Base-by-base conservation (phyloP, 1,284 basidiomycete genomes). In the Apiotrichum laibachii region DNA sequence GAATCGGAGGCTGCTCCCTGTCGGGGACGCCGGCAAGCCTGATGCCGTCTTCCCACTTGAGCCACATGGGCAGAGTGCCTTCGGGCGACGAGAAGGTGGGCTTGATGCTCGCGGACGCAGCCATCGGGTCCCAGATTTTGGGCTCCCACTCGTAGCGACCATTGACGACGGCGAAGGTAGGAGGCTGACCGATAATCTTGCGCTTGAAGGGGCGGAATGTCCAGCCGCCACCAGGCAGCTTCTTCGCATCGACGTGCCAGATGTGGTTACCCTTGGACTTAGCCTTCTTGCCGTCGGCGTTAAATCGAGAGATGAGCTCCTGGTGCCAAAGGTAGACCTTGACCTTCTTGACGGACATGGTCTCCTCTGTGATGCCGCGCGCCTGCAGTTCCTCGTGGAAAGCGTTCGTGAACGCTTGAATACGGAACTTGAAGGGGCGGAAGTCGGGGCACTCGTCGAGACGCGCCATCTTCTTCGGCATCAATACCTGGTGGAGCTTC, bases 181-280 rank as follows among this genome's bases (percentile, higher is more conserved):
- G 86, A 15, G 91, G 89, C 11, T 82, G 82, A 15, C 90, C 90
- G 40, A 91, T 88, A 57, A 97, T 85, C 75, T 88, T 88, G 56
- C 92, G 86, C 69, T 88, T 82, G 80, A 98, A 98, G 19, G 92
- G 88, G 54, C 92, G 85, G 80, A 99, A 99, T 53, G 87, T 83
- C 93, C 95, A 99, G 57, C 84, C 81, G 40, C 87, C 86, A 40
- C 90, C 88, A 0, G 79, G 78, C 35, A 82, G 66, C 72, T 93
- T 97, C 79, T 88, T 92, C 19, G 93, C 96, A 69, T 98, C 92
- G 52, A 99, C 89, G 72, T 94, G 95, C 96, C 96, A 99, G 66
- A 99, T 96, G 73, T 99, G 95, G 78, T 99, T 99, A 54, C 96
- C 96, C 81, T 98, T 98, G 55, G 92, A 95, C 80, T 99, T 99